These are phyloP conservation scores for Aspergillus baeticus DNA, from an alignment of 495 filamentous ascomycete genomes.

Conservation along the genomic window DNA sequence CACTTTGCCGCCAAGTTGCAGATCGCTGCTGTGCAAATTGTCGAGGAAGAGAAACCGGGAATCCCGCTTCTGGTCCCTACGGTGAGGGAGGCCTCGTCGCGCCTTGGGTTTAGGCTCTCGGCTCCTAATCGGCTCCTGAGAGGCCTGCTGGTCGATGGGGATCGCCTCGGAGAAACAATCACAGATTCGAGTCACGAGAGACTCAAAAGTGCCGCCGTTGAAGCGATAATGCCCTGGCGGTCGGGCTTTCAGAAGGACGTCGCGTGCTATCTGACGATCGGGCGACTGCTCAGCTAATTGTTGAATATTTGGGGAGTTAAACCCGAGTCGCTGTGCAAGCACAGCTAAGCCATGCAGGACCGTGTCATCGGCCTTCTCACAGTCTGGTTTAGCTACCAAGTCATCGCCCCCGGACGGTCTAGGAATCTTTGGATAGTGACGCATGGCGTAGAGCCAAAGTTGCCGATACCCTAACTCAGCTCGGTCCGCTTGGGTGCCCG, in stretches of 20 bases:
- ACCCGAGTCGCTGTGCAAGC: slow-evolving; percentile 30
- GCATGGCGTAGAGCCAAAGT: slow-evolving; percentile 26
- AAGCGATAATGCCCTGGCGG: slow-evolving; percentile 30
- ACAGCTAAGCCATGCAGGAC: slow-evolving; percentile 27
- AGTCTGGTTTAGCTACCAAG: slow-evolving; percentile 14
- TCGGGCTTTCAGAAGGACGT: slow-evolving; percentile 29
- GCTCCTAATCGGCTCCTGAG: neutral
- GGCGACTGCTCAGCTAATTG: slow-evolving; percentile 26
- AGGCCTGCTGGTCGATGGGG: neutral
- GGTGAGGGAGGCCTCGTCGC: neutral
- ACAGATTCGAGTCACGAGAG: slow-evolving; percentile 20
- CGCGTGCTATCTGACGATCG: slow-evolving; percentile 32
- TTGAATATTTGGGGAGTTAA: slow-evolving; percentile 28
- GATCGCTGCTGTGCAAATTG: neutral
- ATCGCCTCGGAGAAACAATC: slow-evolving; percentile 17
- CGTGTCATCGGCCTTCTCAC: slow-evolving; percentile 21
- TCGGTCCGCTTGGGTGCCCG: slow-evolving; percentile 7
- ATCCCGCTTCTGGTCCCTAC: neutral
- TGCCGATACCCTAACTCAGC: slow-evolving; percentile 20
- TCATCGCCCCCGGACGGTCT: slow-evolving; percentile 21
- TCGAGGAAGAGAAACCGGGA: neutral
- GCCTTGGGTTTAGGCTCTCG: neutral
- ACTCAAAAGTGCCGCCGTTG: slow-evolving; percentile 20
- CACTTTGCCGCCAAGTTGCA: neutral
- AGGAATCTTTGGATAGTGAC: slow-evolving; percentile 25